Evolutionary conservation across 2,329 filamentous ascomycete species (phyloP), one percentile per base, ranked within the genome.

Genomic region (Phyllosticta citrichinensis): DNA sequence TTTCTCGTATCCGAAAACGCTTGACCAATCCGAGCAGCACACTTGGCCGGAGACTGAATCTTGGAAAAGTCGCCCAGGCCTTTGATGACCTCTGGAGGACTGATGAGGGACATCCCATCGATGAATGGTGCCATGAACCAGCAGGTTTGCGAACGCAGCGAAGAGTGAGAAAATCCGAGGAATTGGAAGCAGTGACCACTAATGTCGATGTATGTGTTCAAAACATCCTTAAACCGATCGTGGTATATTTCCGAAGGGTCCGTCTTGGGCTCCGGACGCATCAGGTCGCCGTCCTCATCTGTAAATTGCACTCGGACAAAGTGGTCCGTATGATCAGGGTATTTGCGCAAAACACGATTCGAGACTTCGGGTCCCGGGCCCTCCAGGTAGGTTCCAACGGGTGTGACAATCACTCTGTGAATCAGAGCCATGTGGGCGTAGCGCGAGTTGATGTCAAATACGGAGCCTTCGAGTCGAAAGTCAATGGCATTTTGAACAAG

Each of bases 151-250:
- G 84, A 80, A 12, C 89, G 80, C 3, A 93, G 78, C 0, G 88
- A 91, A 0, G 88, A 93, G 70, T 92, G 87, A 0, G 88, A 91
- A 70, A 91, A 93, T 0, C 89, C 89, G 0, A 93, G 77, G 67
- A 92, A 93, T 0, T 74, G 72, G 53, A 63, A 57, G 67, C 84
- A 91, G 0, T 72, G 68, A 12, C 84, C 77, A 0, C 84, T 87
- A 2, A 93, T 82, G 0, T 74, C 68, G 27, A 95, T 82, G 0
- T 85, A 85, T 0, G 77, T 67, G 2, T 75, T 70, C 9, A 94
- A 76, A 0, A 90, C 74, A 0, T 68, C 64, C 58, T 81, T 81
- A 71, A 91, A 92, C 0, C 86, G 82, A 0, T 70, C 66, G 63
- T 83, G 81, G 55, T 75, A 79, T 9, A 91, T 77, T 0, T 64